These are phyloP conservation scores for Curvularia lunata DNA, from an alignment of 2,329 filamentous ascomycete genomes.

Conservation along the genomic window DNA sequence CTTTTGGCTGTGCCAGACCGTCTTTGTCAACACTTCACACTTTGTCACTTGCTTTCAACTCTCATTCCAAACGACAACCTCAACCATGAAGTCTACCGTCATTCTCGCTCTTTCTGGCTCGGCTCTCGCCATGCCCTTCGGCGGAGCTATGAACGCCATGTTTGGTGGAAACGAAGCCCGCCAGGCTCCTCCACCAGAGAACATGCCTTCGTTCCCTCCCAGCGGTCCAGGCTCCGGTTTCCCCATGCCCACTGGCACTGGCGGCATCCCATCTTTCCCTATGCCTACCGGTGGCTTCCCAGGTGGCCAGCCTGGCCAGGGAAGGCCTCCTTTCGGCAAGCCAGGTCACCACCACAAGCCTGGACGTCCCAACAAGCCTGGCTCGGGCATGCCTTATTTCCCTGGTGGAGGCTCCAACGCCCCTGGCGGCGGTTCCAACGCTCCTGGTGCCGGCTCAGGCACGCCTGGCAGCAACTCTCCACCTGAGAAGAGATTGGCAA, in stretches of 20 bases:
- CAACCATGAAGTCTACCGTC: constrained; percentile 32
- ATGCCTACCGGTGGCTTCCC: constrained; percentile 6
- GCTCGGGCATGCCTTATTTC: background rate
- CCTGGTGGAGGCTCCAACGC: too few species aligned
- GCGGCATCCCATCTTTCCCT: background rate
- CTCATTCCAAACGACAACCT: background rate
- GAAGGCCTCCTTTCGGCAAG: background rate
- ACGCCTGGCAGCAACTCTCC: background rate
- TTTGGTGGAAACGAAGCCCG: constrained; percentile 21
- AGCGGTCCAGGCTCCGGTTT: constrained; percentile 1
- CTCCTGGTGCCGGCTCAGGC: background rate
- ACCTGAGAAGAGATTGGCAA: constrained; percentile 7
- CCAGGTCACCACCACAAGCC: background rate
- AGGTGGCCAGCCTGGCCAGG: background rate
- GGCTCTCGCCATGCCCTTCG: constrained; percentile 26
- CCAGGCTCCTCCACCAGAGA: constrained; percentile 5
- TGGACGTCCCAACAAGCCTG: background rate
- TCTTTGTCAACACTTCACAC: constrained; percentile 3
- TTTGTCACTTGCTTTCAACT: background rate
- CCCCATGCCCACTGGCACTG: constrained; percentile 15
- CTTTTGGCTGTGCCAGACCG: constrained; percentile 23
- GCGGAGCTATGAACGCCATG: constrained; percentile 19
- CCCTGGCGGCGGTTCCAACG: background rate
- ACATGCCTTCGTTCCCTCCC: constrained; percentile 1
- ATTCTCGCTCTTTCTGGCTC: constrained; percentile 33